These are phyloP conservation scores for Naganishia antarctica DNA, from an alignment of 768 basidiomycete species.

Conservation along the genomic window DNA sequence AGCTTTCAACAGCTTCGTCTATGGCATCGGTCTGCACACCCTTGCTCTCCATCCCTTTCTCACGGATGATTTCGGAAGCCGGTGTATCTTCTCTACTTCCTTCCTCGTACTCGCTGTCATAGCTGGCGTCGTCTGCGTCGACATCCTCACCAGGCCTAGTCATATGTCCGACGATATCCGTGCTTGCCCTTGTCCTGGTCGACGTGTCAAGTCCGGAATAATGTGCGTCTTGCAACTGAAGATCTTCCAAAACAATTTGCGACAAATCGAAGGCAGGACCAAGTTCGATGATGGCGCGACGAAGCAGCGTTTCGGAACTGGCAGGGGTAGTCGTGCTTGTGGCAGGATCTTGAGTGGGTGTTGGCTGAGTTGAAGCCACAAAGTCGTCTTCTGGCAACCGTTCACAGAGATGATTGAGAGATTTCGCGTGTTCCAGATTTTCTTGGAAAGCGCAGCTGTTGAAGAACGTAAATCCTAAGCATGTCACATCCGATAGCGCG, in stretches of 20 bases:
- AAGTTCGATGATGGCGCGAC: conserved; percentile 3
- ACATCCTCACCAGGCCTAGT: background rate
- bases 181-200: background rate
- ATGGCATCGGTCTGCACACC: background rate
- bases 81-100: conserved; percentile 5
- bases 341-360: background rate
- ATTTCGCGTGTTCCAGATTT: conserved; percentile 12
- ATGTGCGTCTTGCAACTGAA: background rate
- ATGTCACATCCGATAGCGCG: background rate
- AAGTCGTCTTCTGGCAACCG: conserved; percentile 3
- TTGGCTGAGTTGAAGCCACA: background rate
- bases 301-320: conserved; percentile 4
- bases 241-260: background rate
- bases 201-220: background rate
- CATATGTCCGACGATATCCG: background rate
- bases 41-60: conserved; percentile 16
- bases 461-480: background rate
- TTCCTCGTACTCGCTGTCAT: conserved; percentile 9
- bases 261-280: conserved; percentile 1
- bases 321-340: background rate
- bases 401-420: conserved; percentile 12
- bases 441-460: conserved; percentile 17
- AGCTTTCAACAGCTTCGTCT: background rate
- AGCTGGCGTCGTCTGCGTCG: background rate
- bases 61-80: conserved; percentile 5